These are phyloP conservation scores for Neonectria magnoliae DNA, from an alignment of 2,329 filamentous ascomycete species.

Conservation along the genomic window DNA sequence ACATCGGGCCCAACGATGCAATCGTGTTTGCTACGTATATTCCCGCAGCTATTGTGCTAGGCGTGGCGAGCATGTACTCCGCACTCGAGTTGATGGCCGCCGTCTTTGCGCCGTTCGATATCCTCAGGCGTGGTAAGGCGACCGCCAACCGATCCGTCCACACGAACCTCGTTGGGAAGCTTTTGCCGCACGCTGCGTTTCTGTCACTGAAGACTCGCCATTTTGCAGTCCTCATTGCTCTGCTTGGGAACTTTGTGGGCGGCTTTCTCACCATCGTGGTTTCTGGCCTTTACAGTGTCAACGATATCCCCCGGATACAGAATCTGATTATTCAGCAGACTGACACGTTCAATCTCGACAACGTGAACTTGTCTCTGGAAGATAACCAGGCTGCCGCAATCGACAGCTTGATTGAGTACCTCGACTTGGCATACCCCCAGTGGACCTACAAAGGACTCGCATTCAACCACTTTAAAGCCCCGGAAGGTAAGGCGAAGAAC, in stretches of 20 bases:
- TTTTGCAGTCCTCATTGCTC: slow-evolving; percentile 37
- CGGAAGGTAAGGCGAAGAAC: slow-evolving; percentile 13
- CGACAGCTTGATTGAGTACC: slow-evolving; percentile 40
- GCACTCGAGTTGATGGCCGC: slow-evolving; percentile 34
- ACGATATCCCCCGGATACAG: slow-evolving; percentile 34
- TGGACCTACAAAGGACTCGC: slow-evolving; percentile 46
- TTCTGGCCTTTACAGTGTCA: slow-evolving; percentile 43
- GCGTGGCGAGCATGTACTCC: slow-evolving; percentile 36
- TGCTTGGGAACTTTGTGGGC: slow-evolving; percentile 33
- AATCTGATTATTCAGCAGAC: slow-evolving; percentile 39
- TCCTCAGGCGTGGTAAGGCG: slow-evolving; percentile 33
- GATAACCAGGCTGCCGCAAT: slow-evolving; percentile 39
- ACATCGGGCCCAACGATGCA: slow-evolving; percentile 23
- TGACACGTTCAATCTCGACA: slow-evolving; percentile 40
- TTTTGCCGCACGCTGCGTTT: slow-evolving; percentile 35
- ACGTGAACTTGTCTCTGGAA: slow-evolving; percentile 32
- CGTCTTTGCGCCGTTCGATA: slow-evolving; percentile 37
- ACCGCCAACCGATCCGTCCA: slow-evolving; percentile 29
- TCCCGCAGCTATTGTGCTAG: slow-evolving; percentile 32
- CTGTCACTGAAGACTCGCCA: slow-evolving; percentile 32
- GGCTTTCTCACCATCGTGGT: slow-evolving; percentile 34
- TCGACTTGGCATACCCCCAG: slow-evolving; percentile 43
- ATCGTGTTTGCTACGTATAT: slow-evolving; percentile 45
- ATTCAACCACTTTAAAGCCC: slow-evolving; percentile 34
- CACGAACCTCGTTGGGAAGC: slow-evolving; percentile 34